These are phyloP conservation scores for Zelonia costaricensis DNA, from an alignment of 208 protist genomes.

Conservation along the genomic window DNA sequence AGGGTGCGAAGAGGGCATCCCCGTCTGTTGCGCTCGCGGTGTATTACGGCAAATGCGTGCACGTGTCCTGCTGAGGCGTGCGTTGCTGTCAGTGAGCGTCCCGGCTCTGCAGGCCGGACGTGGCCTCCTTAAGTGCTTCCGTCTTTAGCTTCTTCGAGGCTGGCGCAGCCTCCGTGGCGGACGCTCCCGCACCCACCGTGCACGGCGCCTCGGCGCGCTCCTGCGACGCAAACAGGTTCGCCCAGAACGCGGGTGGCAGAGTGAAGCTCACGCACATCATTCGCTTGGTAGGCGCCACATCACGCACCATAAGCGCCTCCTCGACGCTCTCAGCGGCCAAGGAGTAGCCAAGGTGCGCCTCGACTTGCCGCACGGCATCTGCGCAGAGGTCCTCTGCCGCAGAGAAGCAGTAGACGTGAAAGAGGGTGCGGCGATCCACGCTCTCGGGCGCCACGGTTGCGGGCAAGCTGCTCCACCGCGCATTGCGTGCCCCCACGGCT, in stretches of 20 bases:
- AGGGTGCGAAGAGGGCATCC: too few relatives aligned
- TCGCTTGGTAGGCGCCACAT: slow-evolving; percentile 94
- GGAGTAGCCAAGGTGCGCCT: slow-evolving; percentile 49
- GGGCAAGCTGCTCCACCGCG: slow-evolving; percentile 30
- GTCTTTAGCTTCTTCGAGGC: too few relatives aligned
- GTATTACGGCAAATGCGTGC: too few relatives aligned
- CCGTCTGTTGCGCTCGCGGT: too few relatives aligned
- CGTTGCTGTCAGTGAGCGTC: too few relatives aligned
- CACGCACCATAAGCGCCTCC: slow-evolving; percentile 87
- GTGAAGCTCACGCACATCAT: slow-evolving; percentile 96
- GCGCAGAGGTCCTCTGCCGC: slow-evolving; percentile 54
- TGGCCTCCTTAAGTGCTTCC: too few relatives aligned
- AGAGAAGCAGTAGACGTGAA: slow-evolving; percentile 92
- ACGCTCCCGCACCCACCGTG: too few relatives aligned
- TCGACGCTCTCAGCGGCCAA: slow-evolving; percentile 53
- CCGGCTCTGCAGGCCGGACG: too few relatives aligned
- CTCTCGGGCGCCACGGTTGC: neutral
- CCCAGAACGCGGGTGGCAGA: slow-evolving; percentile 80
- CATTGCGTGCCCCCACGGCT: neutral
- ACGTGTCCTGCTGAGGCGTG: too few relatives aligned
- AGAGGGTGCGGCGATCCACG: slow-evolving; percentile 41
- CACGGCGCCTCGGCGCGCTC: too few relatives aligned
- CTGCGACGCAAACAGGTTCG: slow-evolving; percentile 3
- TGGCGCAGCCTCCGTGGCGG: too few relatives aligned
- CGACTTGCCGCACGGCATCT: slow-evolving; percentile 77